Conservation (phyloP, 495 filamentous ascomycete genomes). For the Choiromyces venosus region DNA sequence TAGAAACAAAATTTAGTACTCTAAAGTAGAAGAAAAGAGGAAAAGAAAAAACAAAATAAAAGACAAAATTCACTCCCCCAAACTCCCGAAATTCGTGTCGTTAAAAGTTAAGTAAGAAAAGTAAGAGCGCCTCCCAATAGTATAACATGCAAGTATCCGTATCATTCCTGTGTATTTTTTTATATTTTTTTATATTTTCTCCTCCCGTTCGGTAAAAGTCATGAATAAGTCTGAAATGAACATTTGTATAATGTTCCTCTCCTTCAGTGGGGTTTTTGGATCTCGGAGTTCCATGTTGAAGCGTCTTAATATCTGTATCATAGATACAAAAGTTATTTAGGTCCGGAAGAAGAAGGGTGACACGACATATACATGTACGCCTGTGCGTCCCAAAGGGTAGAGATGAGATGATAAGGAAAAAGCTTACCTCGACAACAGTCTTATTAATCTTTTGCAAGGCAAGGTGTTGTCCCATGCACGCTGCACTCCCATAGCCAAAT, state of each 20-base stretch:
- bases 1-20: neutral
- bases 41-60: neutral
- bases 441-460: constrained; percentile 18
- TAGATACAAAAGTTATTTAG: neutral
- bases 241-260: constrained; percentile 6
- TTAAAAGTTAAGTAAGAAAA: neutral
- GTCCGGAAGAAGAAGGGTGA: neutral
- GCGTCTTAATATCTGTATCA: constrained; percentile 9
- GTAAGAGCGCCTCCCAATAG: neutral
- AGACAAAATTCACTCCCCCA: neutral
- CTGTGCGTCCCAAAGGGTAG: neutral
- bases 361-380: neutral
- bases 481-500: constrained; percentile 18
- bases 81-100: neutral
- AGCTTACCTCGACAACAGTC: constrained; percentile 15
- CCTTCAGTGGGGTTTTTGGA: constrained; percentile 9
- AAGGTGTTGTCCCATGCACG: constrained; percentile 20
- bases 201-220: neutral
- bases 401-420: neutral
- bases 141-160: too few relatives aligned
- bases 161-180: neutral
- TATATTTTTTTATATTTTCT: neutral
- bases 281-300: constrained; percentile 6
- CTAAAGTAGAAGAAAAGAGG: neutral
- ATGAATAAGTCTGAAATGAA: constrained; percentile 11